Evolutionary conservation across 2,329 filamentous ascomycete species (phyloP).

Genomic region (Fusarium continuum): DNA sequence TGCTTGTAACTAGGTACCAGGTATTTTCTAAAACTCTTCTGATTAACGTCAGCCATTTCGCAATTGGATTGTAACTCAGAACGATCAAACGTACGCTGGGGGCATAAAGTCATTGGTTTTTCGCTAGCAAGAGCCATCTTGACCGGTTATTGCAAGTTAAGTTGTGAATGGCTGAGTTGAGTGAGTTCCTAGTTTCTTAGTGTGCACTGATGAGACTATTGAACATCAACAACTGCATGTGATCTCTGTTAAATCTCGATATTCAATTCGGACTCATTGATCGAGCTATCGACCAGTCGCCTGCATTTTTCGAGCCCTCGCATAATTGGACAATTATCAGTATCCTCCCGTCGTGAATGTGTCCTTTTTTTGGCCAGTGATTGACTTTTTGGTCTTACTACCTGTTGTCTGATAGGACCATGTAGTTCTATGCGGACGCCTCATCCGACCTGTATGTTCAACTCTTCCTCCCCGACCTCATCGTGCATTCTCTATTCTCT

Average conservation of each 20-base stretch:
- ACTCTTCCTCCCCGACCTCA: neutral
- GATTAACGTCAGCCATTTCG: no score
- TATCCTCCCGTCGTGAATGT: neutral
- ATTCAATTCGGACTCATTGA: neutral
- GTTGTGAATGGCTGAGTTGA: neutral
- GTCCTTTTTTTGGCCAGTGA: neutral
- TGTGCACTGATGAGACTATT: no score
- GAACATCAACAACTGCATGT: no score
- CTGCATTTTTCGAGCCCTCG: neutral
- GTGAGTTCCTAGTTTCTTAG: neutral
- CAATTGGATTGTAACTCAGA: no score
- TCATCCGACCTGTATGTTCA: neutral
- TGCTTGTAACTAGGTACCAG: no score
- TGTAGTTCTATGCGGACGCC: slow-evolving; percentile 6
- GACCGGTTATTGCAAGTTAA: neutral
- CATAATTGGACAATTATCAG: neutral
- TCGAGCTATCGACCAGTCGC: neutral
- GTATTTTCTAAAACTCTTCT: neutral
- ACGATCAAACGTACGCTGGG: no score
- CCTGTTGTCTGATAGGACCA: slow-evolving; percentile 15
- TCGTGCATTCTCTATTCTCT: neutral
- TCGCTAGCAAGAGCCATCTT: neutral
- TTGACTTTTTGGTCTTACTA: slow-evolving; percentile 1
- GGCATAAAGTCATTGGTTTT: no score
- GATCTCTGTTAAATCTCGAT: no score